Evolutionary conservation across 352 stramenopile species (phyloP), one percentile per base, ranked within the genome.

Genomic region (Peronosclerospora sorghi): DNA sequence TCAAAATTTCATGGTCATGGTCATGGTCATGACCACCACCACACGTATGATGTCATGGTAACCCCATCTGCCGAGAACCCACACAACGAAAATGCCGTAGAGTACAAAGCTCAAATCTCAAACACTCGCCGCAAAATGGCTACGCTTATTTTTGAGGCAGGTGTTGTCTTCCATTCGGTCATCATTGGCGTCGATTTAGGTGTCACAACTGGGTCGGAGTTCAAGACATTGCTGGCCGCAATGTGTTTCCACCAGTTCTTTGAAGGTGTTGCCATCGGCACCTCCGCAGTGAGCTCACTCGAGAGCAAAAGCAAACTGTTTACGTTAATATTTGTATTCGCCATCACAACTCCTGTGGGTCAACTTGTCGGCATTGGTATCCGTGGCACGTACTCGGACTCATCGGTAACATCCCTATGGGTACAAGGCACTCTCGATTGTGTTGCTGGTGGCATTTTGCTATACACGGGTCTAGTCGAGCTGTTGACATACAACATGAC

Each of bases 231-330:
- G 12, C 41, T 89, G 5, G 62, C 45, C 2, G 76, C 73, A 4
- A 55, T 86, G 13, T 68, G 68, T 34, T 83, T 89, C 46, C 72
- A 84, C 45, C 73, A 86, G 52, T 84, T 89, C 38, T 86, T 86
- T 42, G 71, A 85, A 37, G 76, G 71, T 28, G 52, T 86, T 36
- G 67, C 71, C 2, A 51, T 86, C 17, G 60, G 73, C 15, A 65
- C 55, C 20, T 66, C 51, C n/a, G 59, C 71, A 8, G 27, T 81
- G 6, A 39, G 38, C 4, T 59, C 67, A 0, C 53, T 73, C 32
- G 20, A 56, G 27, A 63, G 32, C 9, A 35, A 54, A 8, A 56
- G 19, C 1, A 81, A 68, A 14, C 49, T 81, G 2, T 45, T 85
- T 9, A 10, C 62, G 13, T 36, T 83, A 18, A 70, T 63, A 29